These are phyloP conservation scores for Podila clonocystis DNA, from an alignment of 192 early-diverging fungal species.

Conservation along the genomic window DNA sequence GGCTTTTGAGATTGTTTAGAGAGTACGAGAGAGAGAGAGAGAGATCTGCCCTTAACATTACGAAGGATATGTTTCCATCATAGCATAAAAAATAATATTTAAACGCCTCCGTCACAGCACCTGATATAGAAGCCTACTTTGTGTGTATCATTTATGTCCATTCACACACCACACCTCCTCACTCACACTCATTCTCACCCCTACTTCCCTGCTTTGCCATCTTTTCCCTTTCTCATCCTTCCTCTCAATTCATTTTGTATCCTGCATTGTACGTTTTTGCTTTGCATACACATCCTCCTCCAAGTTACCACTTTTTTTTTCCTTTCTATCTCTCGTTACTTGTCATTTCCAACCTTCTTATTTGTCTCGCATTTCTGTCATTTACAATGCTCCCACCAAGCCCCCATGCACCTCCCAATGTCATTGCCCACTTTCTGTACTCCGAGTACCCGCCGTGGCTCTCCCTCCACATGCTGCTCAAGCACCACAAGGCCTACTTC, in stretches of 20 bases:
- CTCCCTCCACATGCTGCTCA: constrained; percentile 35
- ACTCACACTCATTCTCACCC: too few species aligned
- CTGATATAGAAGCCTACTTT: too few species aligned
- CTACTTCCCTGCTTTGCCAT: not conserved
- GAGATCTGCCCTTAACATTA: not conserved
- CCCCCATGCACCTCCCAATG: not conserved
- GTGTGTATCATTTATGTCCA: too few species aligned
- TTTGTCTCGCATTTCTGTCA: not conserved
- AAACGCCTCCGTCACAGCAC: too few species aligned
- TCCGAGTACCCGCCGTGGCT: constrained; percentile 35
- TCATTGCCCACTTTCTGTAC: constrained; percentile 11
- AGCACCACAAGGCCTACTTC: constrained; percentile 15
- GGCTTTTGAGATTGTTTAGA: constrained; percentile 49
- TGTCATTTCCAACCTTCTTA: not conserved
- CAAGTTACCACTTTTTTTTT: not conserved
- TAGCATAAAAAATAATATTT: too few species aligned
- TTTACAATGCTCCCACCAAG: not conserved
- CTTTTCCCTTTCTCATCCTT: not conserved
- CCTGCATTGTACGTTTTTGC: not conserved
- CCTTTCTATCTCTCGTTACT: not conserved
- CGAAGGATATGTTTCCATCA: not conserved
- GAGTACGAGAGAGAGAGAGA: not conserved
- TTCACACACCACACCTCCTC: too few species aligned
- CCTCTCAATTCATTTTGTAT: not conserved
- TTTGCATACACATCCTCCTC: not conserved